Conservation (phyloP, 768 basidiomycete genomes). For the Boletus pseudopeckii region DNA sequence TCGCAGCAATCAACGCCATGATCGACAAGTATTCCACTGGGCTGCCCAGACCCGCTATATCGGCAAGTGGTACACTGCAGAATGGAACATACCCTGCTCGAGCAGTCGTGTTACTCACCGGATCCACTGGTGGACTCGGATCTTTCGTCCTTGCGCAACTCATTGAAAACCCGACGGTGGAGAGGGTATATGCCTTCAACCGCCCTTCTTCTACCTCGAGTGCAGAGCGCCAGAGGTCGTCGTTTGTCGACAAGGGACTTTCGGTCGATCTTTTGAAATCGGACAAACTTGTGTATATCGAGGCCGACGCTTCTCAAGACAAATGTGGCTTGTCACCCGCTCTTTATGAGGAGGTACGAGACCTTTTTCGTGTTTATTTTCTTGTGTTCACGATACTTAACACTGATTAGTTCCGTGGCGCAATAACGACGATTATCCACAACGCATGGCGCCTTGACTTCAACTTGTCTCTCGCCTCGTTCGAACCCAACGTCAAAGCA, state of each 20-base stretch:
- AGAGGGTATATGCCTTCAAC: slow-evolving; percentile 34
- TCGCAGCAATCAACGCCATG: slow-evolving; percentile 32
- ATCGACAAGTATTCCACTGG: slow-evolving; percentile 7
- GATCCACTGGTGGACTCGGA: slow-evolving; percentile 43
- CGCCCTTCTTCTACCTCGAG: slow-evolving; percentile 14
- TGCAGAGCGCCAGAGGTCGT: slow-evolving; percentile 28
- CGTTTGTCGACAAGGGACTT: slow-evolving; percentile 35
- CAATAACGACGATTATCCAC: slow-evolving; percentile 30
- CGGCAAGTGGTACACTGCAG: neutral
- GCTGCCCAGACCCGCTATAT: neutral
- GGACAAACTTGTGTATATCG: slow-evolving; percentile 34
- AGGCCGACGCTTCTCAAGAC: slow-evolving; percentile 33
- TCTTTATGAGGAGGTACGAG: slow-evolving; percentile 30
- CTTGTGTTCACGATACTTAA: neutral
- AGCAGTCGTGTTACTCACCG: slow-evolving; percentile 29
- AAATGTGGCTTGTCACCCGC: slow-evolving; percentile 27
- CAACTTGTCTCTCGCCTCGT: slow-evolving; percentile 37
- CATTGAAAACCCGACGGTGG: slow-evolving; percentile 18
- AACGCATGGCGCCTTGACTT: slow-evolving; percentile 35
- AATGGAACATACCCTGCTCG: neutral
- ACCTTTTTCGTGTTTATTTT: accelerated
- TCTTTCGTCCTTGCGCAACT: slow-evolving; percentile 34
- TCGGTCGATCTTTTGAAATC: slow-evolving; percentile 28
- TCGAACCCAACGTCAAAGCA: slow-evolving; percentile 35
- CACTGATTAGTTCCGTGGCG: slow-evolving; percentile 10